These are phyloP conservation scores for Ceratocystis variospora DNA, from an alignment of 2,329 filamentous ascomycete species.

Conservation along the genomic window DNA sequence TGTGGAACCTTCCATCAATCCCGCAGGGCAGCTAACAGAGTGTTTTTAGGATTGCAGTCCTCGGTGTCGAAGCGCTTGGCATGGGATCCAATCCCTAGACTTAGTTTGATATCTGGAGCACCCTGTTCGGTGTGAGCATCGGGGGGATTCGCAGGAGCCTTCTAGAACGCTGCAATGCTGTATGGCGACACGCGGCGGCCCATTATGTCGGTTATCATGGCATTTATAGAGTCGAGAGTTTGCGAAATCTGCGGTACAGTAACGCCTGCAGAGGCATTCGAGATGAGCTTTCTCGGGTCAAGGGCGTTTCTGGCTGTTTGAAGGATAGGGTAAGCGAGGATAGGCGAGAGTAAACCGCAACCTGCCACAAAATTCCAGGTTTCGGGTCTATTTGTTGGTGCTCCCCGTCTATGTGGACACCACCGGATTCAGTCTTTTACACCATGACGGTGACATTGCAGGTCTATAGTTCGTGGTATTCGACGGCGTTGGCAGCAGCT, in stretches of 20 bases:
- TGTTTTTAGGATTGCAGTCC: slow-evolving; percentile 29
- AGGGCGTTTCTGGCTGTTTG: slow-evolving; percentile 44
- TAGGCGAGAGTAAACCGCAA: slow-evolving; percentile 39
- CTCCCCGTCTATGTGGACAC: slow-evolving; percentile 52
- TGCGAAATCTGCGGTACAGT: slow-evolving; percentile 45
- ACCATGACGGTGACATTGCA: slow-evolving; percentile 52
- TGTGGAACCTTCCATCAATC: slow-evolving; percentile 42
- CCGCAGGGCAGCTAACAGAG: slow-evolving; percentile 41
- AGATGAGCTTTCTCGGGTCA: slow-evolving; percentile 44
- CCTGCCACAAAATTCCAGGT: slow-evolving; percentile 44
- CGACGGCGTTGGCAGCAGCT: slow-evolving; percentile 37
- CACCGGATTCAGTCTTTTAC: slow-evolving; percentile 48
- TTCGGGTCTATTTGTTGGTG: slow-evolving; percentile 57
- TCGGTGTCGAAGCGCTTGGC: slow-evolving; percentile 49
- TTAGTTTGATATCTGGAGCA: slow-evolving; percentile 38
- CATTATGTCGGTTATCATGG: slow-evolving; percentile 57
- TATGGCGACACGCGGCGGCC: slow-evolving; percentile 50
- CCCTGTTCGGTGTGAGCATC: slow-evolving; percentile 46
- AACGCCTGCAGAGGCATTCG: slow-evolving; percentile 48
- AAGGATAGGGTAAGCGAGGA: slow-evolving; percentile 31
- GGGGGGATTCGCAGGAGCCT: slow-evolving; percentile 39
- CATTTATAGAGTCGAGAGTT: slow-evolving; percentile 53
- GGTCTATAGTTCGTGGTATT: slow-evolving; percentile 44
- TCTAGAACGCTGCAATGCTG: slow-evolving; percentile 51
- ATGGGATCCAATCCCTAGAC: slow-evolving; percentile 54